Base-by-base conservation (phyloP, 306 rosid genomes). In the Geum urbanum region DNA sequence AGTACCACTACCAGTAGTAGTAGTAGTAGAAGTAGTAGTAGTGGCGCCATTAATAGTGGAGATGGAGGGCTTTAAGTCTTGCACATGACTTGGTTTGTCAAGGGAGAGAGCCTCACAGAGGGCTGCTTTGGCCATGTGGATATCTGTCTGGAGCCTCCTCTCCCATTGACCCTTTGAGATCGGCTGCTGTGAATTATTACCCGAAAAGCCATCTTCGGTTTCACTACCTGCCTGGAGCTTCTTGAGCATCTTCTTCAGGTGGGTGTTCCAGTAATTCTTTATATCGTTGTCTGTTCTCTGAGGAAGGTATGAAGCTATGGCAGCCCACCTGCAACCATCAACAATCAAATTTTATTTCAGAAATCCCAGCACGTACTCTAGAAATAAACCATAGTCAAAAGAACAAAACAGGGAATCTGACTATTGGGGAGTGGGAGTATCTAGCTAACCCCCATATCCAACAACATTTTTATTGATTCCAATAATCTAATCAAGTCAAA, bases 101-200 rank as follows among this genome's bases (percentile, higher is more conserved):
- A 92, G 85, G 48, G 98, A 92, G 24, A 92, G 82, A 35, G 98
- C 98, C 50, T 92, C 91, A 63, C 87, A 78, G 11, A 92, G 78
- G 57, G 96, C 98, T 80, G 84, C 90, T 37, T 88, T 92, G 67
- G 98, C 98, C 85, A 73, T 82, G 64, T 92, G 81, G 54, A 92
- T 92, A 71, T 92, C 96, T 20, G 97, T 92, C 69, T 92, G 98
- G 55, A 92, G 86, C 79, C 85, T 88, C 80, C 96, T 88, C 80
- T 90, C 98, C 98, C 98, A 92, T 72, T 92, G 96, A 27, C 98
- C 98, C 66, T 86, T 92, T 8, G 86, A 66, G 53, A 76, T 47
- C 68, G 71, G 50, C 2, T 73, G 55, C 74, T 70, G 78, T 41
- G 89, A 66, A n/a, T n/a, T n/a, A 41, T 44, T 2, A 13, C 62